A percentile compares a stretch with the other conserved stretches of the same genome.
phyloP scores from a whole-genome alignment of 371 early-diverging fungal genomes.

The Cladochytrium tenue region DNA sequence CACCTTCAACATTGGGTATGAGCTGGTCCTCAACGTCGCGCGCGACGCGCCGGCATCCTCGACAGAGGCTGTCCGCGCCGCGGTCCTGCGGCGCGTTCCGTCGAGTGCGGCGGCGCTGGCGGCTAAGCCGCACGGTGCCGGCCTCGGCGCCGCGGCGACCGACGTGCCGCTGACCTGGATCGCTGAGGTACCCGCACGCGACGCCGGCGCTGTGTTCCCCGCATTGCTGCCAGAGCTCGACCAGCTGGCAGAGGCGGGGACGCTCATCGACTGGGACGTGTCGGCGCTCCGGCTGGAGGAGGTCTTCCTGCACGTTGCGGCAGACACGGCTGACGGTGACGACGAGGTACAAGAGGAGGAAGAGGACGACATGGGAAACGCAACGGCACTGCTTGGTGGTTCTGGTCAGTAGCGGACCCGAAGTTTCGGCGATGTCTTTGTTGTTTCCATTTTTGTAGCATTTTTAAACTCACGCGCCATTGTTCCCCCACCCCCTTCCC shows the following conservation, averaged over 20 bases:
- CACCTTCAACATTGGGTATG: constrained; percentile 32
- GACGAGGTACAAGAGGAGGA: neutral
- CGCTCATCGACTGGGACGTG: constrained; percentile 29
- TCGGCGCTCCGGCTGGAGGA: constrained; percentile 44
- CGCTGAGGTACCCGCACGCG: neutral
- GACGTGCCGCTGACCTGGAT: neutral
- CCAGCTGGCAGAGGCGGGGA: constrained; percentile 3
- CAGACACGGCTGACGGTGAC: neutral
- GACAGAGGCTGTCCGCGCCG: constrained; percentile 2
- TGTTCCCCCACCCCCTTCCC: too few relatives aligned
- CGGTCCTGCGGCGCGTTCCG: constrained; percentile 8
- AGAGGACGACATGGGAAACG: neutral
- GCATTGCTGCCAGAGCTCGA: constrained; percentile 16
- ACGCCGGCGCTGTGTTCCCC: constrained; percentile 4
- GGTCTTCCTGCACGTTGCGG: constrained; percentile 31
- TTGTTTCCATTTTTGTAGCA: too few relatives aligned
- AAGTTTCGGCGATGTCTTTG: too few relatives aligned
- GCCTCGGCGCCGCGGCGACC: neutral
- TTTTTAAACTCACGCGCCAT: too few relatives aligned
- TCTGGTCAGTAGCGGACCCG: too few relatives aligned
- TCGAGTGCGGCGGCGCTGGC: constrained; percentile 1
- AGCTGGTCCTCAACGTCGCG: constrained; percentile 11
- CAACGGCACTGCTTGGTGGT: too few relatives aligned
- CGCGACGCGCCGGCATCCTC: neutral
- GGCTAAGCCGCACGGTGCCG: neutral